Evolutionary conservation across 208 protist species (phyloP).

Genomic region (Trypanosoma mega): DNA sequence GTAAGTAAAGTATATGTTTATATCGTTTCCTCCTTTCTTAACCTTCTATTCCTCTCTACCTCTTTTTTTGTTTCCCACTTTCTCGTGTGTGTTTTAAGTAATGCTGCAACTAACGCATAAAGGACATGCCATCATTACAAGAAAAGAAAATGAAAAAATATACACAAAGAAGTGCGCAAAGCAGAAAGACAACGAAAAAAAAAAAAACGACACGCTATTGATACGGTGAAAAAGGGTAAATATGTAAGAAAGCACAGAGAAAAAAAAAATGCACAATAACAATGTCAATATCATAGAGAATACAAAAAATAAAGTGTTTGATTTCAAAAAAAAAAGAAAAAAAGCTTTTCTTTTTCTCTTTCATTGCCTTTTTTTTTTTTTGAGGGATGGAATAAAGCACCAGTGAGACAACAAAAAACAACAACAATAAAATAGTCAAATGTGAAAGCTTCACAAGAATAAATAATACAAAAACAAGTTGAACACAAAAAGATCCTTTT

Average conservation of each 20-base stretch:
- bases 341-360: slow-evolving; percentile 14
- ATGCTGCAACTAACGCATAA: not conserved
- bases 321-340: too few species aligned
- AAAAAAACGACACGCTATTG: not conserved
- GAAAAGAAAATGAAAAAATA: not conserved
- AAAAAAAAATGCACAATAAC: not conserved
- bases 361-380: slow-evolving; percentile 3
- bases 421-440: not conserved
- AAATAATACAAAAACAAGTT: too few species aligned
- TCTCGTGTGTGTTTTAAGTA: not conserved
- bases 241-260: not conserved
- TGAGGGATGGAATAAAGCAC: too few species aligned
- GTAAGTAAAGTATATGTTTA: too few species aligned
- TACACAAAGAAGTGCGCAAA: slow-evolving; percentile 1
- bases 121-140: not conserved
- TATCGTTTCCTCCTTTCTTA: slow-evolving; percentile 8
- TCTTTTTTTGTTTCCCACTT: slow-evolving; percentile 1
- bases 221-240: not conserved
- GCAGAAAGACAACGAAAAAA: not conserved
- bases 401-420: not conserved
- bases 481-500: too few species aligned
- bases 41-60: not conserved
- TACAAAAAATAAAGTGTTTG: not conserved
- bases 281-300: not conserved
- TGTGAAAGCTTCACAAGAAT: too few species aligned